Percentiles rank a stretch among this genome's conserved stretches.
Conservation (phyloP, 208 protist genomes). For the Trichomonas vaginalis region DNA sequence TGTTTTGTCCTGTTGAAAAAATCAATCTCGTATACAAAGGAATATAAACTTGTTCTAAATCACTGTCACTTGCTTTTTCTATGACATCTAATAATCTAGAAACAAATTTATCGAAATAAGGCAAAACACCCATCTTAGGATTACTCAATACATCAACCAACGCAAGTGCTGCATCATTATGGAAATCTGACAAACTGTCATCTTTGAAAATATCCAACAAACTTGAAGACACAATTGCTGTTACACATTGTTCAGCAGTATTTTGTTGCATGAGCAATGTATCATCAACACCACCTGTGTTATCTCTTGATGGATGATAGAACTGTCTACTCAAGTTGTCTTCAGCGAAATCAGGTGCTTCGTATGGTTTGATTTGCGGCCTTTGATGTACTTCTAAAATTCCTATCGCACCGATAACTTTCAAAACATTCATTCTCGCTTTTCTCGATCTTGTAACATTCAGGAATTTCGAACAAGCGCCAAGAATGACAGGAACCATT, state of each 20-base stretch:
- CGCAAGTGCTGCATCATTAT: not conserved
- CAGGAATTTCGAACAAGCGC: not conserved
- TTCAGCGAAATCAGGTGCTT: not conserved
- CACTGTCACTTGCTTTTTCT: not conserved
- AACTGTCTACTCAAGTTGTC: not conserved
- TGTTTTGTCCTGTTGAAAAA: not conserved
- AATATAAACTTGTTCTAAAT: not conserved
- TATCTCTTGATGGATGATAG: not conserved
- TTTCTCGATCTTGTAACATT: not conserved
- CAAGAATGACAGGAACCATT: not conserved
- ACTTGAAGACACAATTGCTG: not conserved
- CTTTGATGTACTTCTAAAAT: not conserved
- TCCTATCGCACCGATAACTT: not conserved
- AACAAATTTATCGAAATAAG: not conserved
- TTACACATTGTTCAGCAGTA: not conserved
- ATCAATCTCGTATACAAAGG: not conserved
- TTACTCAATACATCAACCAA: not conserved
- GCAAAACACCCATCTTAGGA: not conserved
- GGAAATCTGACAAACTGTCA: not conserved
- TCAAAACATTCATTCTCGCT: not conserved
- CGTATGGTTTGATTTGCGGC: not conserved
- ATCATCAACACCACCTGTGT: not conserved
- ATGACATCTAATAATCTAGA: not conserved
- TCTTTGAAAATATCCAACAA: not conserved
- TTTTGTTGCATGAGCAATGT: not conserved